Conservation (phyloP, 192 early-diverging fungal genomes). For the Gigaspora rosea region DNA sequence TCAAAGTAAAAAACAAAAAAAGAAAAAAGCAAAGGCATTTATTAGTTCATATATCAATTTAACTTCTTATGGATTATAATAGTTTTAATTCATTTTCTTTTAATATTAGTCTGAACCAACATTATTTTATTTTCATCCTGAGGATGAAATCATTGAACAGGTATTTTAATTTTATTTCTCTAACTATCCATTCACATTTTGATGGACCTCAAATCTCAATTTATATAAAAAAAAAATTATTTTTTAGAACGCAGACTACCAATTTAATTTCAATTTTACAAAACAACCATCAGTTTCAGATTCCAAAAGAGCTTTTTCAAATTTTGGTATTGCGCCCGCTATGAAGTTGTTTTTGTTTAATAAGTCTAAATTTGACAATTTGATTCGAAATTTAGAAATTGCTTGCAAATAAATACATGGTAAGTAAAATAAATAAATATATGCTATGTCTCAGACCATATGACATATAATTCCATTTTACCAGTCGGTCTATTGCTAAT, state of each 20-base stretch:
- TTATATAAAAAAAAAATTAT: not conserved
- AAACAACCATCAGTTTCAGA: slow-evolving; percentile 69
- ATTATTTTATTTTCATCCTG: slow-evolving; percentile 82
- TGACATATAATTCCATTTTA: no score
- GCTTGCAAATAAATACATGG: slow-evolving; percentile 21
- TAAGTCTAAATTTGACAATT: slow-evolving; percentile 52
- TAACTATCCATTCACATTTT: not conserved
- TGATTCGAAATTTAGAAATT: slow-evolving; percentile 33
- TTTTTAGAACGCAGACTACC: slow-evolving; percentile 59
- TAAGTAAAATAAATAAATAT: no score
- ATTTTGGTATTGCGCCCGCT: slow-evolving; percentile 79
- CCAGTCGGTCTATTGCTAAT: no score
- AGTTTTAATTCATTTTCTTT: not conserved
- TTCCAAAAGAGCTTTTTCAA: slow-evolving; percentile 77
- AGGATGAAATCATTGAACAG: slow-evolving; percentile 88
- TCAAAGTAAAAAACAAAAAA: slow-evolving; percentile 34
- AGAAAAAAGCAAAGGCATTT: slow-evolving; percentile 49
- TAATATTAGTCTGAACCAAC: slow-evolving; percentile 40
- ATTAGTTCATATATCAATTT: slow-evolving; percentile 3
- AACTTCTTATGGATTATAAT: not conserved
- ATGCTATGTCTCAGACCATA: no score
- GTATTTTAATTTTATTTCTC: not conserved
- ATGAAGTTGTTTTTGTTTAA: slow-evolving; percentile 68
- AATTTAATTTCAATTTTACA: slow-evolving; percentile 83
- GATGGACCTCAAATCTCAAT: not conserved